Conservation (phyloP, 805 yeast genomes). For the Kodamaea restingae region DNA sequence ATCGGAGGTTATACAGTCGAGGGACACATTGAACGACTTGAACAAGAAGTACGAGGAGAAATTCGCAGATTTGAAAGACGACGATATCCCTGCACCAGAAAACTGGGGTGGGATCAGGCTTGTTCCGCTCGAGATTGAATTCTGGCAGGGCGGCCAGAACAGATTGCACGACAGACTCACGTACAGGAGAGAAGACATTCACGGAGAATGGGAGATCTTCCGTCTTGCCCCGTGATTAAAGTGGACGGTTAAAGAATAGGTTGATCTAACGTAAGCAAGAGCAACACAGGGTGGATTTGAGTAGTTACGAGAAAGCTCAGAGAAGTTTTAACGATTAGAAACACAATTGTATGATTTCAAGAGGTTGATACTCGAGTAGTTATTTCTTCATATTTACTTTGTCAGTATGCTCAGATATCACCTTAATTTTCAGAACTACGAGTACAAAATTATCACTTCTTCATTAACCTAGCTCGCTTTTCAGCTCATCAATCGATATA, state of each 20-base stretch:
- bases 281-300: too few relatives aligned
- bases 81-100: slow-evolving; percentile 83
- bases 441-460: too few relatives aligned
- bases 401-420: too few relatives aligned
- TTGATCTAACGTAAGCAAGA: too few relatives aligned
- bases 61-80: slow-evolving; percentile 57
- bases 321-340: too few relatives aligned
- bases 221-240: slow-evolving; percentile 69
- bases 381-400: too few relatives aligned
- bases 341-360: too few relatives aligned
- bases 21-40: slow-evolving; percentile 60
- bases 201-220: slow-evolving; percentile 54
- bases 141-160: slow-evolving; percentile 94
- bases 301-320: too few relatives aligned
- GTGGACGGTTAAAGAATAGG: too few relatives aligned
- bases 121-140: slow-evolving; percentile 86
- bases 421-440: too few relatives aligned
- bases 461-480: too few relatives aligned
- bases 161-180: slow-evolving; percentile 87
- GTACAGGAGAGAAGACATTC: slow-evolving; percentile 51
- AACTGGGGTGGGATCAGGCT: slow-evolving; percentile 94
- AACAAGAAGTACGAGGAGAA: slow-evolving; percentile 47
- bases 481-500: too few relatives aligned
- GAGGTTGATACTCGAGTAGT: not conserved
- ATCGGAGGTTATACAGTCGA: slow-evolving; percentile 50